A percentile compares a stretch with the other conserved stretches of the same genome.
These are phyloP conservation scores for Lunasporangiospora selenospora DNA, from an alignment of 192 early-diverging fungal species.

Conservation along the genomic window DNA sequence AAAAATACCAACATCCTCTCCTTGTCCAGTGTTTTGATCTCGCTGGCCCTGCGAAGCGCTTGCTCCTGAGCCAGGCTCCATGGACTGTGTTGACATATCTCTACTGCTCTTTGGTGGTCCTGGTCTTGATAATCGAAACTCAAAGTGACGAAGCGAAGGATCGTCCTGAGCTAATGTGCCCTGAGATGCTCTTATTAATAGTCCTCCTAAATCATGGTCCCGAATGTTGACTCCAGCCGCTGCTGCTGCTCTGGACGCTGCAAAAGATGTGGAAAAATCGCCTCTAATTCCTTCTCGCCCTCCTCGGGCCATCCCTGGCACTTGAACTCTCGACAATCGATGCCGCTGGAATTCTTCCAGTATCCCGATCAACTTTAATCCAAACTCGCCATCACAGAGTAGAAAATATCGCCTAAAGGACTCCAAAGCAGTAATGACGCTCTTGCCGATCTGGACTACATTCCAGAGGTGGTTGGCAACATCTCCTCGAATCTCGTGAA, in stretches of 20 bases:
- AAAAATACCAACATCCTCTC: too few species aligned
- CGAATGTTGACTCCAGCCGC: slow-evolving; percentile 34
- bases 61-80: too few species aligned
- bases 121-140: slow-evolving; percentile 8
- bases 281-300: not conserved
- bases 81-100: too few species aligned
- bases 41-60: too few species aligned
- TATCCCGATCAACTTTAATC: slow-evolving; percentile 60
- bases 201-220: slow-evolving; percentile 22
- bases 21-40: too few species aligned
- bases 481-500: slow-evolving; percentile 57
- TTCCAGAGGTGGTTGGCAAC: slow-evolving; percentile 69
- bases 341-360: slow-evolving; percentile 52
- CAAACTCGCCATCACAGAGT: slow-evolving; percentile 68
- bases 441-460: slow-evolving; percentile 69
- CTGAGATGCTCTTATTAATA: slow-evolving; percentile 29
- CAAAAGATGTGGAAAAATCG: slow-evolving; percentile 20
- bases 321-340: slow-evolving; percentile 21
- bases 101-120: too few species aligned
- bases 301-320: not conserved
- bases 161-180: slow-evolving; percentile 27
- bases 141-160: slow-evolving; percentile 13
- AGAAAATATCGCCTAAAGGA: slow-evolving; percentile 68
- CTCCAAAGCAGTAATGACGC: slow-evolving; percentile 61
- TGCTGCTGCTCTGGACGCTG: slow-evolving; percentile 16